Evolutionary conservation across 768 basidiomycete genomes (phyloP).

Genomic region (Lactarius deliciosus): DNA sequence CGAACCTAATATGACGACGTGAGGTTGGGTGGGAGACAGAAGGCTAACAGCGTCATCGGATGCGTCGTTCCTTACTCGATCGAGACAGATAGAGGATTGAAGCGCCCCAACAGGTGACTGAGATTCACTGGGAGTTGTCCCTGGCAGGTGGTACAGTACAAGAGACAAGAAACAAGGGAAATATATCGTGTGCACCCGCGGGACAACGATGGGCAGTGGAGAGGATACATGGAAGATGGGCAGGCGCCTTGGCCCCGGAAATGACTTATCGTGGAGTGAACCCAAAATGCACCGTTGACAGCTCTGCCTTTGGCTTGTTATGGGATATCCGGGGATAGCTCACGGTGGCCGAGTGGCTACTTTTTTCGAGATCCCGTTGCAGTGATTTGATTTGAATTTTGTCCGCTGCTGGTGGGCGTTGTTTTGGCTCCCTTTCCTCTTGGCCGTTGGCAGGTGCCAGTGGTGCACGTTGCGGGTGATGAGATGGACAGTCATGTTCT

Average conservation of each 20-base stretch:
- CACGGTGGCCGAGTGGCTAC: not conserved
- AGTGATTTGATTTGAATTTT: not conserved
- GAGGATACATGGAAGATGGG: not conserved
- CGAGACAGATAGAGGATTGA: not conserved
- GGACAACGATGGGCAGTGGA: not conserved
- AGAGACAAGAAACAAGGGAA: not conserved
- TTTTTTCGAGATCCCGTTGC: not conserved
- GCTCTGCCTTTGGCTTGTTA: not conserved
- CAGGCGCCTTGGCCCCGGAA: not conserved
- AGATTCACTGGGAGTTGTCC: slow-evolving; percentile 1
- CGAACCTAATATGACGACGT: slow-evolving; percentile 19
- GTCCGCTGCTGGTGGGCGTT: not conserved
- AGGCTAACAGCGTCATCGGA: slow-evolving; percentile 7
- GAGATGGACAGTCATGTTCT: not conserved
- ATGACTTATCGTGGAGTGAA: not conserved
- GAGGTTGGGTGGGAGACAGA: not conserved
- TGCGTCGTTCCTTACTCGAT: not conserved
- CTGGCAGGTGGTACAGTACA: slow-evolving; percentile 4
- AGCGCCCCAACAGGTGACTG: not conserved
- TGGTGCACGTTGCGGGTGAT: not conserved
- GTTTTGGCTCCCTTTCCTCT: not conserved
- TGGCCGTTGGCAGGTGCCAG: not conserved
- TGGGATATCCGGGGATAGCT: not conserved
- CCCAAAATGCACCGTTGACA: not conserved
- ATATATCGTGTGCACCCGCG: not conserved